Conservation (phyloP, 2,329 filamentous ascomycete genomes). For the Pyricularia grisea region DNA sequence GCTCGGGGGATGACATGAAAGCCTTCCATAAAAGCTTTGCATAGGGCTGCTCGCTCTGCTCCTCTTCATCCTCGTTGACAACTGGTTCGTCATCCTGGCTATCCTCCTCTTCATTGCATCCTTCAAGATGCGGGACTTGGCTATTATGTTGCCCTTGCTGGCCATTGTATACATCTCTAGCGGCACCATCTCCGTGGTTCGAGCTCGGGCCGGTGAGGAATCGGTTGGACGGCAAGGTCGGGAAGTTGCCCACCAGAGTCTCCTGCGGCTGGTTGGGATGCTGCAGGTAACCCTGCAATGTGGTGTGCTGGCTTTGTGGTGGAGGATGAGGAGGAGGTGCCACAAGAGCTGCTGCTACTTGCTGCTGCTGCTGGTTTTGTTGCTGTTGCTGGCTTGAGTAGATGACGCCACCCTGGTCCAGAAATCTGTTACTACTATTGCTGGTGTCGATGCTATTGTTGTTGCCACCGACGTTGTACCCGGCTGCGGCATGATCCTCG, state of each 20-base stretch:
- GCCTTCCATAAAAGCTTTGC: conserved; percentile 73
- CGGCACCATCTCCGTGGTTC: background rate
- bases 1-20: conserved; percentile 54
- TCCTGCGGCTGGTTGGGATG: background rate
- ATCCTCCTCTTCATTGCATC: background rate
- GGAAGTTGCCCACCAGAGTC: background rate
- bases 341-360: background rate
- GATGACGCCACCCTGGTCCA: background rate
- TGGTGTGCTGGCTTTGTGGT: background rate
- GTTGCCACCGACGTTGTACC: background rate
- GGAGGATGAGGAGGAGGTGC: background rate
- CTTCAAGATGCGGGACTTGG: background rate
- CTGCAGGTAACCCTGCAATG: background rate
- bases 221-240: background rate
- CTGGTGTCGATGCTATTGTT: too few species aligned
- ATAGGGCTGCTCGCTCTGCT: conserved; percentile 55
- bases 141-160: background rate
- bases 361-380: background rate
- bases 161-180: background rate
- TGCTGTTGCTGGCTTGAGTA: background rate
- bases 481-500: background rate
- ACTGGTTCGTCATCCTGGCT: background rate
- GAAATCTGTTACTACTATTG: background rate
- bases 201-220: background rate
- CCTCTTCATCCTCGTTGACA: background rate